Evolutionary conservation across 208 protist genomes (phyloP), one percentile per base, ranked within the genome.

Genomic region (Leishmania guyanensis): DNA sequence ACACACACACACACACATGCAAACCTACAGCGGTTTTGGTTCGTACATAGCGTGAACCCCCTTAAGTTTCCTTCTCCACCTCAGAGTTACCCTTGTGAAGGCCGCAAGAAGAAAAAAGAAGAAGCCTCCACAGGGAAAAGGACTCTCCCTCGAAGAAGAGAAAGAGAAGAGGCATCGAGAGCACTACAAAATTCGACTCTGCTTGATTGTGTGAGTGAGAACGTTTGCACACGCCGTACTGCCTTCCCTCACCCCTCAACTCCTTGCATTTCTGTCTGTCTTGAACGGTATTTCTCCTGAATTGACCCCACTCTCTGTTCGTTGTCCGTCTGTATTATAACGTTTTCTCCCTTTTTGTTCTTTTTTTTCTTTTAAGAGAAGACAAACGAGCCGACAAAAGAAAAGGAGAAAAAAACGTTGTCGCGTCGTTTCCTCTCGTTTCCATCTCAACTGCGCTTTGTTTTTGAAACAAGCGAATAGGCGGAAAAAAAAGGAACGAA

Each of bases 1-100:
- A 68, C 74, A 79, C 74, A 53, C 36, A 60, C 70, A 68, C 74
- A 79, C 39, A 73, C 62, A 73, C 62, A 79, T 36, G 20, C 65
- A 70, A 16, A 33, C 56, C 48, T 48, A 62, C 53, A 29, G n/a
- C 10, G 48, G 26, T n/a, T 56, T 46, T 48, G 53, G 51, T 64
- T 76, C 51, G n/a, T 76, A 46, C 72, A 76, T 50, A 62, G 14
- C 72, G 53, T 76, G 26, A 48, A 60, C 72, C 51, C 51, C 62
- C 46, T 17, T 51, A 29, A 14, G 3, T 22, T 62, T 62, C 22
- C n/a, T 9, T 76, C 51, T 17, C 2, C 6, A 29, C 51, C 1
- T 51, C 46, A n/a, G 43, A 46, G 68, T 73, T 46, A 43, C 0
- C 68, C 10, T 50, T 72, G 39, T 73, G 46, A 50, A 46, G 20